These are phyloP conservation scores for Fraxinus sp. DNA, from an alignment of 305 asterid species.

Conservation along the genomic window DNA sequence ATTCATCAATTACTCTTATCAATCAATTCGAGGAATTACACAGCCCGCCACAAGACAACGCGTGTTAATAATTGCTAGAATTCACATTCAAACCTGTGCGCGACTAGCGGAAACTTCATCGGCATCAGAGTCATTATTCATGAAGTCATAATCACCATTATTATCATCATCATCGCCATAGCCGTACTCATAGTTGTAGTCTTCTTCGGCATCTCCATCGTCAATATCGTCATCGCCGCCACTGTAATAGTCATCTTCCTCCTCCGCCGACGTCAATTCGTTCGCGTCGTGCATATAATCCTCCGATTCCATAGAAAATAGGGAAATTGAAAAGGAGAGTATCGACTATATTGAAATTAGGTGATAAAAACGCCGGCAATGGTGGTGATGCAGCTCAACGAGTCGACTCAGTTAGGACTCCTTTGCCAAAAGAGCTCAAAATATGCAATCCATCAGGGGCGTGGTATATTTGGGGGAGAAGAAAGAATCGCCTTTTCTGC, in stretches of 20 bases:
- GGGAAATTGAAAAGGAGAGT: background rate
- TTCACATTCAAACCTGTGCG: slow-evolving; percentile 47
- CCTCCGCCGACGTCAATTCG: slow-evolving; percentile 65
- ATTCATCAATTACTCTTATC: background rate
- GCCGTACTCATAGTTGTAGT: slow-evolving; percentile 30
- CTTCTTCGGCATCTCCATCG: slow-evolving; percentile 34
- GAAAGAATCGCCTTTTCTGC: background rate
- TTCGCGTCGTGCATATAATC: slow-evolving; percentile 94
- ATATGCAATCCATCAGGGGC: background rate
- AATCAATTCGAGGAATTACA: background rate
- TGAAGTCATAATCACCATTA: slow-evolving; percentile 52
- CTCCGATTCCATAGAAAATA: slow-evolving; percentile 62
- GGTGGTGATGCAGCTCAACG: background rate
- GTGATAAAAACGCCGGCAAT: background rate
- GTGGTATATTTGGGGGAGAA: background rate
- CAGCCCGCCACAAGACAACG: background rate
- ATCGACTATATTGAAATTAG: background rate
- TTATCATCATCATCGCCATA: slow-evolving; percentile 36
- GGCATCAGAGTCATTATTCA: slow-evolving; percentile 47
- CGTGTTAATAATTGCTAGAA: background rate
- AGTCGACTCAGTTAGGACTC: background rate
- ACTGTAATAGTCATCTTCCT: slow-evolving; percentile 63
- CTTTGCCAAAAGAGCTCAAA: background rate
- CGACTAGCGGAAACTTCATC: slow-evolving; percentile 50
- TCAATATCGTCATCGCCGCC: slow-evolving; percentile 58